A percentile compares a stretch with the other conserved stretches of the same genome.
phyloP scores from a whole-genome alignment of 2,329 filamentous ascomycete genomes.

The Ceratocystis harringtonii region DNA sequence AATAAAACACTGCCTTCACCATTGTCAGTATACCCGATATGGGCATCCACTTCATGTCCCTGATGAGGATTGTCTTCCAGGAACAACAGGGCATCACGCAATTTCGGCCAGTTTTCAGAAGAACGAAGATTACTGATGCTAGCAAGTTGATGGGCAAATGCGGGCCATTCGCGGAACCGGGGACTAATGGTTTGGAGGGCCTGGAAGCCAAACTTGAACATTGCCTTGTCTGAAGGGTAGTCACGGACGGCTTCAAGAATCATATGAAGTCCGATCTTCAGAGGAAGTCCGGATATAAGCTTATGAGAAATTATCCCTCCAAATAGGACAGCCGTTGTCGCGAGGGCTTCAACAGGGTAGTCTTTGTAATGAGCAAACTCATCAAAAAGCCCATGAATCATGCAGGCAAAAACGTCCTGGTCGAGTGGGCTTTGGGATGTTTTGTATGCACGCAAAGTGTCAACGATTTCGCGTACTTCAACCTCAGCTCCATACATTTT shows the following conservation, averaged over 20 bases:
- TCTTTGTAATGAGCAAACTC: constrained; percentile 92
- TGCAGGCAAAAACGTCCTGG: constrained; percentile 92
- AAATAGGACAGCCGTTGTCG: constrained; percentile 90
- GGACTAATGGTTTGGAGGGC: constrained; percentile 77
- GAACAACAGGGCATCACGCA: constrained; percentile 9
- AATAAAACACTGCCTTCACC: constrained; percentile 9
- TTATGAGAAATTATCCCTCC: constrained; percentile 92
- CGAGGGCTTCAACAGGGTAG: constrained; percentile 89
- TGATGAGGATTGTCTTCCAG: constrained; percentile 7
- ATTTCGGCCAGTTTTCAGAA: constrained; percentile 66
- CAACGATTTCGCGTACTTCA: constrained; percentile 72
- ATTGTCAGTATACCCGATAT: neutral
- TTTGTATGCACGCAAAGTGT: constrained; percentile 74
- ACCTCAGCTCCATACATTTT: constrained; percentile 92
- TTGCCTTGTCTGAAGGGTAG: constrained; percentile 64
- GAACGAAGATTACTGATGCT: constrained; percentile 68
- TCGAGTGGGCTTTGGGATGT: constrained; percentile 68
- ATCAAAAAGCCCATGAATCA: constrained; percentile 95
- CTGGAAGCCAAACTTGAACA: constrained; percentile 97
- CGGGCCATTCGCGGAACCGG: constrained; percentile 85
- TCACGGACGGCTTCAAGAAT: constrained; percentile 92
- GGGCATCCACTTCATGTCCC: neutral
- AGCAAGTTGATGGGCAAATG: constrained; percentile 73
- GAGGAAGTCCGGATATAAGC: constrained; percentile 73
- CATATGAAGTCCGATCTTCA: constrained; percentile 92